Base-by-base conservation (phyloP, 176 grass and related monocot genomes). In the Dactylis glomerata region DNA sequence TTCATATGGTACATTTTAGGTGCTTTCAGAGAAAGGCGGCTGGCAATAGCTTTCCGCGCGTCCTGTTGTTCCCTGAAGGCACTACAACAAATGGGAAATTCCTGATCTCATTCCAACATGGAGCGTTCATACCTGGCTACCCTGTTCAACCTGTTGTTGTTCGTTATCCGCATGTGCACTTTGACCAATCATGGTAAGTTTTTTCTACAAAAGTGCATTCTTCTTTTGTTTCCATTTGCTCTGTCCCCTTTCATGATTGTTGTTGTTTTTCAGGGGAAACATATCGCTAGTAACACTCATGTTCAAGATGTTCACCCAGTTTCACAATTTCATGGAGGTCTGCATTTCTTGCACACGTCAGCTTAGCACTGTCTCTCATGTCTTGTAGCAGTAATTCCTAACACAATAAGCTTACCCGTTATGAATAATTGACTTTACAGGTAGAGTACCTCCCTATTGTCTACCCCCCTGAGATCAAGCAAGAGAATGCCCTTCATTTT, bases 241-340 rank as follows among this genome's bases (percentile, higher is more conserved):
- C 14, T 44, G 12, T 51, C 75, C 2, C 32, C 8, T 52, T 68
- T 83, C 45, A 58, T 78, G 26, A 45, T 33, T 40, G 10, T 74
- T 50, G 38, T 49, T 82, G 30, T 86, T 36, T 81, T 86, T 86
- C 86, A 99, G 93, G 97, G 97, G 97, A 76, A 96, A 99, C 86
- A 90, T 96, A 87, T 92, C 92, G 10, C 79, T 99, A 47, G 37
- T 80, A 78, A 86, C 80, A 59, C 93, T 96, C 85, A 91, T 96
- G 93, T 96, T 96, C 62, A 99, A 92, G 84, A 99, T 99, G 96
- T 99, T 99, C 88, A 94, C 93, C 70, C 96, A 99, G 40, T 94
- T 99, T 86, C 96, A 99, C 76, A 99, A 99, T 89, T 99, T 99
- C 86, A 99, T 99, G 93, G 96, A 99, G 96, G 96, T 99, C 85